Conservation (phyloP, 2,329 filamentous ascomycete genomes). For the Trichoderma sp. region DNA sequence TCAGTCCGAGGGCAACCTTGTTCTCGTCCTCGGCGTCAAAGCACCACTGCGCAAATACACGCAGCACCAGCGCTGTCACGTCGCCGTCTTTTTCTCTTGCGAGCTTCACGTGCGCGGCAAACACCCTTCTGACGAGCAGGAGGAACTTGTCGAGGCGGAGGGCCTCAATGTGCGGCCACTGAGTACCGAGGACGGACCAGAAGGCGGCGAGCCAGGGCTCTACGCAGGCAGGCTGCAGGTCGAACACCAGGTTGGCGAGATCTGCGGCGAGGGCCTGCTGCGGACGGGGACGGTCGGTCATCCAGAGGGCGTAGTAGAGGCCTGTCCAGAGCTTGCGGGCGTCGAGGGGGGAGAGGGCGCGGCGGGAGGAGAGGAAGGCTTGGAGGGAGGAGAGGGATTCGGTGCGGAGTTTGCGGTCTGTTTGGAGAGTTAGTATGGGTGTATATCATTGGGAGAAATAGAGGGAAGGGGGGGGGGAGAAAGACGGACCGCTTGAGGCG, state of each 20-base stretch:
- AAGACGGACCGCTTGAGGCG: constrained; percentile 70
- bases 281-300: constrained; percentile 83
- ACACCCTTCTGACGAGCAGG: constrained; percentile 73
- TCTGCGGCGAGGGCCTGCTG: constrained; percentile 80
- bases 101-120: constrained; percentile 65
- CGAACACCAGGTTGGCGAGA: constrained; percentile 64
- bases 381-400: constrained; percentile 73
- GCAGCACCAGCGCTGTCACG: constrained; percentile 28
- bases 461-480: neutral
- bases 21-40: constrained; percentile 37
- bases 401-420: constrained; percentile 76
- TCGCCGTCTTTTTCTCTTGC: constrained; percentile 34
- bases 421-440: neutral
- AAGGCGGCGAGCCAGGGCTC: constrained; percentile 58
- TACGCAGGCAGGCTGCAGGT: constrained; percentile 49
- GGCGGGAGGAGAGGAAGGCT: constrained; percentile 67
- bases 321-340: constrained; percentile 91
- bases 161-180: constrained; percentile 73
- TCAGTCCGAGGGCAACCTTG: constrained; percentile 75
- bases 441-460: no score
- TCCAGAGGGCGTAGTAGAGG: constrained; percentile 89
- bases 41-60: constrained; percentile 31
- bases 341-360: constrained; percentile 62
- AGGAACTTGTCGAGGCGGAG: constrained; percentile 91
- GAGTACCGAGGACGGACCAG: constrained; percentile 66